Evolutionary conservation across 2,329 filamentous ascomycete genomes (phyloP).

Genomic region (Tolypocladium album): DNA sequence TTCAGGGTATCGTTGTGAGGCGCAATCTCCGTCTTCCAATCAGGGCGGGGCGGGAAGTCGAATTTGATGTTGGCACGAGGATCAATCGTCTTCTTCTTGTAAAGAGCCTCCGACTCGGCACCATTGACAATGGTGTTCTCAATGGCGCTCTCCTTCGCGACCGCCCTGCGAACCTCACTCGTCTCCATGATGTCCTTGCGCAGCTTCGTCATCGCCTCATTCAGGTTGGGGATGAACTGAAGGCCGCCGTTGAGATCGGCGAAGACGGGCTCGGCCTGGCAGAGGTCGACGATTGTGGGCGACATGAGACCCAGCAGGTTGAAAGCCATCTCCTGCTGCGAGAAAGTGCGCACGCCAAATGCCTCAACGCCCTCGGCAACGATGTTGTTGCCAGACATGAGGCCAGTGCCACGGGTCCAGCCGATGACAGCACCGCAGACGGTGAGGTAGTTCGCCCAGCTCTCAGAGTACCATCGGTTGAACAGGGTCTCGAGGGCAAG

Average conservation of each 20-base stretch:
- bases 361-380: conserved; percentile 95
- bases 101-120: conserved; percentile 80
- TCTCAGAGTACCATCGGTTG: conserved; percentile 97
- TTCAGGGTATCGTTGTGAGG: conserved; percentile 82
- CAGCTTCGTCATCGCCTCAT: conserved; percentile 85
- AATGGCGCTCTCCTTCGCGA: conserved; percentile 89
- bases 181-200: conserved; percentile 93
- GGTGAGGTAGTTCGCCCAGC: conserved; percentile 94
- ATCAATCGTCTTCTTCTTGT: conserved; percentile 88
- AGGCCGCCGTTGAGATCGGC: conserved; percentile 95
- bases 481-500: conserved; percentile 94
- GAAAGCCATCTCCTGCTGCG: conserved; percentile 99
- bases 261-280: conserved; percentile 90
- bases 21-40: conserved; percentile 85
- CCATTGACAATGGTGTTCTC: conserved; percentile 98
- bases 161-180: conserved; percentile 83
- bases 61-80: conserved; percentile 97
- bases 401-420: conserved; percentile 95
- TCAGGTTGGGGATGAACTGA: conserved; percentile 93
- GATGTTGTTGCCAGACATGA: conserved; percentile 97
- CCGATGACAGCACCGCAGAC: conserved; percentile 98
- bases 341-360: conserved; percentile 95
- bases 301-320: conserved; percentile 96
- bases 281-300: conserved; percentile 85
- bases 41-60: conserved; percentile 79